Evolutionary conservation across 2,329 filamentous ascomycete genomes (phyloP).

Genomic region (Diaporthe vaccinii): DNA sequence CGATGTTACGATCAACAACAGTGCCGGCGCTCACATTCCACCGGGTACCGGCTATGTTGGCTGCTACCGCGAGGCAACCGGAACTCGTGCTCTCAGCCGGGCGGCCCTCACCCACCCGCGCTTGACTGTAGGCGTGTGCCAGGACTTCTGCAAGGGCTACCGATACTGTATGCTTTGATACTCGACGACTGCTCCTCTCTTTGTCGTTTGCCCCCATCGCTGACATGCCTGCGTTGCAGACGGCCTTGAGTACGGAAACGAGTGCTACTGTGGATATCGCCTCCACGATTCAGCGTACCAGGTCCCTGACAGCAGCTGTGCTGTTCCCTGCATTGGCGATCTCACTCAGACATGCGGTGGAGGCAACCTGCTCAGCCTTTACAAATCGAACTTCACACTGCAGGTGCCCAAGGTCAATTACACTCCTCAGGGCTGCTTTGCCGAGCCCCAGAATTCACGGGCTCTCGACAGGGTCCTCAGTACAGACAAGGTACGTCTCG

Average conservation of each 20-base stretch:
- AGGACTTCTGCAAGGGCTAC: slow-evolving; percentile 49
- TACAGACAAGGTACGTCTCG: slow-evolving; percentile 11
- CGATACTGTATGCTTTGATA: slow-evolving; percentile 47
- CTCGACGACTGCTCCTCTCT: slow-evolving; percentile 42
- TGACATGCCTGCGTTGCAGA: neutral
- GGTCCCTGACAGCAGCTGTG: slow-evolving; percentile 43
- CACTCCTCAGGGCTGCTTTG: slow-evolving; percentile 12
- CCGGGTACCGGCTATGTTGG: neutral
- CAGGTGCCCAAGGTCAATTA: slow-evolving; percentile 16
- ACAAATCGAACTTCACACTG: slow-evolving; percentile 22
- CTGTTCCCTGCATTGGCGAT: slow-evolving; percentile 45
- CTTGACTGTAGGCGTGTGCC: slow-evolving; percentile 57
- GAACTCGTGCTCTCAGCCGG: slow-evolving; percentile 20
- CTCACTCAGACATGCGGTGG: slow-evolving; percentile 45
- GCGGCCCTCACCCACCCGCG: neutral
- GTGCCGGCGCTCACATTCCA: neutral
- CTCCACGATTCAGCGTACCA: slow-evolving; percentile 39
- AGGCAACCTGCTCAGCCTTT: slow-evolving; percentile 15
- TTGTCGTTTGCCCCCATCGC: neutral
- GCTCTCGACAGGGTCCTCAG: slow-evolving; percentile 14
- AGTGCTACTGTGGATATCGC: slow-evolving; percentile 52
- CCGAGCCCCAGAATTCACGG: slow-evolving; percentile 12
- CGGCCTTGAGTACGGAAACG: slow-evolving; percentile 49
- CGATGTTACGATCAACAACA: slow-evolving; percentile 45
- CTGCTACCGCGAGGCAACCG: slow-evolving; percentile 16